Percentiles rank a stretch among this genome's conserved stretches.
phyloP scores from a whole-genome alignment of 2,329 filamentous ascomycete species.

The Onygena corvina region DNA sequence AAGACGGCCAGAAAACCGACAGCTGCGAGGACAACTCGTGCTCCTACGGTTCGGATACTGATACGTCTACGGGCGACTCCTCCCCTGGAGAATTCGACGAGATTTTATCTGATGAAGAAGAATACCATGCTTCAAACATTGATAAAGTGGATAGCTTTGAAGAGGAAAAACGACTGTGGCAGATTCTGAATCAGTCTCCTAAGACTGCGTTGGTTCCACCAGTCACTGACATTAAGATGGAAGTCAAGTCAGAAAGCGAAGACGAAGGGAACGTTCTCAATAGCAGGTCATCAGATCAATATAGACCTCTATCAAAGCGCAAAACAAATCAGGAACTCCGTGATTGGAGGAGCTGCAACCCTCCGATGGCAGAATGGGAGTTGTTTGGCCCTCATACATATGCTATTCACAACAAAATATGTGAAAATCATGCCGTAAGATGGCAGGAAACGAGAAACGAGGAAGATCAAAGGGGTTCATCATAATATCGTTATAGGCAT shows the following conservation, averaged over 20 bases:
- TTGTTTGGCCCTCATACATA: conserved; percentile 24
- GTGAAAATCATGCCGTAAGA: conserved; percentile 22
- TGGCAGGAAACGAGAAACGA: conserved; percentile 5
- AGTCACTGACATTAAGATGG: conserved; percentile 11
- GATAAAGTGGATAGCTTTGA: conserved; percentile 35
- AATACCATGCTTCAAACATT: conserved; percentile 36
- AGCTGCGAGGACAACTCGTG: neutral
- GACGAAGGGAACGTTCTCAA: conserved; percentile 13
- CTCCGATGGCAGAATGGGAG: conserved; percentile 43
- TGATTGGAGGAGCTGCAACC: conserved; percentile 39
- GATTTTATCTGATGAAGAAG: conserved; percentile 26
- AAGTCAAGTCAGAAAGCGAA: conserved; percentile 15
- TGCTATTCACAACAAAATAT: conserved; percentile 23
- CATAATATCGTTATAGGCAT: too few species aligned
- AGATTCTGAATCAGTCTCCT: conserved; percentile 26
- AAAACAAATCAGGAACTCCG: conserved; percentile 27
- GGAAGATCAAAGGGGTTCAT: neutral
- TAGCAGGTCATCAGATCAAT: too few species aligned
- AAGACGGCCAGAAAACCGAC: neutral
- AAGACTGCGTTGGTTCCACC: conserved; percentile 14
- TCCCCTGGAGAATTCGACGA: conserved; percentile 11
- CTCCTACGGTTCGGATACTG: neutral
- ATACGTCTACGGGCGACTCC: neutral
- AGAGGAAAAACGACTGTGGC: conserved; percentile 39
- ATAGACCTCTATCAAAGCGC: conserved; percentile 22